A percentile compares a stretch with the other conserved stretches of the same genome.
phyloP scores from a whole-genome alignment of 1,284 basidiomycete genomes.

The Trichosporon coremiiforme region DNA sequence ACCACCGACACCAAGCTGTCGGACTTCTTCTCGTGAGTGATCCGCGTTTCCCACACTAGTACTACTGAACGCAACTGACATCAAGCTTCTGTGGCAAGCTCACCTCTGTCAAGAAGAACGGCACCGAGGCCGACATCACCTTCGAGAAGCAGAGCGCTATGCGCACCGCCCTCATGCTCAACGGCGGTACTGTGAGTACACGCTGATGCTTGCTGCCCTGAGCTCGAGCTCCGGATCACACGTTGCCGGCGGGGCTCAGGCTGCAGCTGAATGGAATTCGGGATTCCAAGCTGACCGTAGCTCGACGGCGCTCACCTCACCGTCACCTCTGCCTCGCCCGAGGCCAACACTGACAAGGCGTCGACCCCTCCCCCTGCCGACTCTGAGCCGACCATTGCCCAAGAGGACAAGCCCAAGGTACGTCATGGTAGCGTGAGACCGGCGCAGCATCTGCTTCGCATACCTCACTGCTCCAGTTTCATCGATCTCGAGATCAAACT shows the following conservation, averaged over 20 bases:
- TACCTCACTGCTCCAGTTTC: background rate
- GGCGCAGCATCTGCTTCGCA: conserved; percentile 21
- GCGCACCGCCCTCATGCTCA: conserved; percentile 56
- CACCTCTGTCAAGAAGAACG: conserved; percentile 51
- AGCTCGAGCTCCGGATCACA: background rate
- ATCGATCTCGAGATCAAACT: background rate
- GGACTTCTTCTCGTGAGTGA: conserved; percentile 52
- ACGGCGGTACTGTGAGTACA: conserved; percentile 55
- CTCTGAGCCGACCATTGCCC: conserved; percentile 42
- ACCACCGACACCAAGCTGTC: conserved; percentile 56
- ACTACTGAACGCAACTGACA: background rate
- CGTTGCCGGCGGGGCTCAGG: background rate
- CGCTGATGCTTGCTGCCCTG: background rate
- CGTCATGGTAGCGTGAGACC: conserved; percentile 22
- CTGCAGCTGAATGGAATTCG: too few relatives aligned
- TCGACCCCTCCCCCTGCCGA: conserved; percentile 48
- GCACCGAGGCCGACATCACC: conserved; percentile 54
- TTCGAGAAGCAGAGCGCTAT: conserved; percentile 58
- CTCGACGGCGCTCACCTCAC: conserved; percentile 58
- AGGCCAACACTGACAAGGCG: conserved; percentile 43
- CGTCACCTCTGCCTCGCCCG: conserved; percentile 51
- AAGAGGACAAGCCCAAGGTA: conserved; percentile 59
- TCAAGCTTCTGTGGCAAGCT: conserved; percentile 55
- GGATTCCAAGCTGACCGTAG: conserved; percentile 27
- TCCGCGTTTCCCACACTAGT: background rate